Base-by-base conservation (phyloP, 257 asterid genomes). In the Fraxinus excelsior region DNA sequence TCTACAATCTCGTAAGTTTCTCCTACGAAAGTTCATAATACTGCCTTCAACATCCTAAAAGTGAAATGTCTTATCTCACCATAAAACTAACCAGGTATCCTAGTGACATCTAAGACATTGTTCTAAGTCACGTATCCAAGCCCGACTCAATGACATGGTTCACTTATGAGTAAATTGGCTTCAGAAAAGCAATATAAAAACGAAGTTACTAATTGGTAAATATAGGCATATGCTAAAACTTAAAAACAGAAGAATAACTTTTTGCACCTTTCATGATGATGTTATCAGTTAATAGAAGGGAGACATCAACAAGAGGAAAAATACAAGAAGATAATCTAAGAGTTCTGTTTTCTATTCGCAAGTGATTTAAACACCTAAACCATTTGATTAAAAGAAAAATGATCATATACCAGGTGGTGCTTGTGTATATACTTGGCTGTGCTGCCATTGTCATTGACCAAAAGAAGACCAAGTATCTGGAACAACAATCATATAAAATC, bases 371-470 rank as follows among this genome's bases (percentile, higher is more conserved):
- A 78, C 26, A 58, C n/a, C n/a, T 14, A 77, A 64, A 68, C 67
- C 74, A 77, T 79, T 56, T 21, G 79, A 65, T 49, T 65, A 78
- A 44, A 75, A 78, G 51, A 68, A 78, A 67, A 34, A 56, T 56
- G 76, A 74, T 23, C 26, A 2, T 25, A 62, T 92, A 96, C 99
- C 98, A 93, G 94, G 46, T 90, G 99, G 87, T 96, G 97, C 83
- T 81, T 90, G 88, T 73, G 96, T 81, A 96, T 90, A 74, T 93
- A 96, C 87, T 90, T 96, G 79, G 97, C 92, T 29, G 96, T 90
- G 94, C 94, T 89, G 74, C 99, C 99, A 84, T 87, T 93, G 81
- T 96, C 98, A 86, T 88, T 92, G 82, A 80, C 92, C 96, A 93
- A 83, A 80, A 96, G 94, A 87, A 96, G 97, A 82, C 94, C 87